These are phyloP conservation scores for Aspergillus phoenicis DNA, from an alignment of 2,329 filamentous ascomycete genomes.

Conservation along the genomic window DNA sequence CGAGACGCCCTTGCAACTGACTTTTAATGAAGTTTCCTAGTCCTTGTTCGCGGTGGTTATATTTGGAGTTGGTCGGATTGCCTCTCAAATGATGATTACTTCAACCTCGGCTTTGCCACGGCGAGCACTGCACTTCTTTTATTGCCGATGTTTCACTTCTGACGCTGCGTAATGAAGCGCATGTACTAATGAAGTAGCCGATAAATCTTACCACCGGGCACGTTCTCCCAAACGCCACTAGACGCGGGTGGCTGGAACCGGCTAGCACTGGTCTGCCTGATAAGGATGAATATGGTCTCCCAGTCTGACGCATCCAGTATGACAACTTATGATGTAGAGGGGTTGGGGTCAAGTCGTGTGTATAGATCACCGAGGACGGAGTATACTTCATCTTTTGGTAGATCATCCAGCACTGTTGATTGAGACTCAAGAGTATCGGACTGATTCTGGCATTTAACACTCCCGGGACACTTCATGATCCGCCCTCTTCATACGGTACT, in stretches of 20 bases:
- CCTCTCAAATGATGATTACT: background rate
- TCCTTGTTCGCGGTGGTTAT: background rate
- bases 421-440: too few relatives aligned
- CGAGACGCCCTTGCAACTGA: slow-evolving; percentile 5
- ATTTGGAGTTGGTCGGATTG: background rate
- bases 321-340: slow-evolving; percentile 1
- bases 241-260: slow-evolving; percentile 10
- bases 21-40: background rate
- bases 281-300: slow-evolving; percentile 1
- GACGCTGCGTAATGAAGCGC: slow-evolving; percentile 5
- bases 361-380: background rate
- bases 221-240: slow-evolving; percentile 16
- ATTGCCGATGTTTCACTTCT: slow-evolving; percentile 2
- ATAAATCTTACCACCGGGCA: slow-evolving; percentile 8
- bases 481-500: too few relatives aligned
- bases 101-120: background rate
- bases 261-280: slow-evolving; percentile 3
- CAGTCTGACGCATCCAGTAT: slow-evolving; percentile 4
- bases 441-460: too few relatives aligned
- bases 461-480: too few relatives aligned
- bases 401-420: background rate
- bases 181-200: background rate
- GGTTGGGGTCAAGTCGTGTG: background rate
- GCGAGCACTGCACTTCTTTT: background rate
- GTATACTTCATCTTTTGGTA: background rate